These are phyloP conservation scores for Zymoseptoria pseudotritici DNA, from an alignment of 2,329 filamentous ascomycete species.

Conservation along the genomic window DNA sequence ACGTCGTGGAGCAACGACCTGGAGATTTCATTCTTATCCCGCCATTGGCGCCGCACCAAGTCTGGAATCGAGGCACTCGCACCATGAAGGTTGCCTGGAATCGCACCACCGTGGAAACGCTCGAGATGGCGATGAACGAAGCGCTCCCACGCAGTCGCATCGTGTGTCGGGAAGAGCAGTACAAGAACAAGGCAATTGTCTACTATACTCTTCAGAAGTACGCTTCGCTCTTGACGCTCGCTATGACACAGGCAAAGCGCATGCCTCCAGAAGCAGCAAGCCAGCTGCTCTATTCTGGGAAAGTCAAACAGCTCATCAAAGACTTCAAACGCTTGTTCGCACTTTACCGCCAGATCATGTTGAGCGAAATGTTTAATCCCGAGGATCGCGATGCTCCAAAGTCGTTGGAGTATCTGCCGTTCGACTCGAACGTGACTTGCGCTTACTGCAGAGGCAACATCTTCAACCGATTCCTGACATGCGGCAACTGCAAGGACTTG, in stretches of 20 bases:
- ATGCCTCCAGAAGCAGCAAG: constrained; percentile 29
- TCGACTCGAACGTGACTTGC: constrained; percentile 87
- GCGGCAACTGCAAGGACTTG: constrained; percentile 68
- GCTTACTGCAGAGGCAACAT: constrained; percentile 95
- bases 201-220: constrained; percentile 85
- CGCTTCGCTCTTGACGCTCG: constrained; percentile 49
- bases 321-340: constrained; percentile 77
- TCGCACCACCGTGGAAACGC: constrained; percentile 81
- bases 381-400: constrained; percentile 48
- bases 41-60: constrained; percentile 88
- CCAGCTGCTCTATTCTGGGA: constrained; percentile 34
- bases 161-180: constrained; percentile 94
- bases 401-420: constrained; percentile 70
- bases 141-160: constrained; percentile 81
- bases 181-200: constrained; percentile 95
- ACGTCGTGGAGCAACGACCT: constrained; percentile 80
- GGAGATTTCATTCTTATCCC: constrained; percentile 94
- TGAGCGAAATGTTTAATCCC: constrained; percentile 77
- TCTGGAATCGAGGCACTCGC: constrained; percentile 93
- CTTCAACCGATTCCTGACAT: constrained; percentile 93
- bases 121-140: constrained; percentile 78
- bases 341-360: constrained; percentile 68
- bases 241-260: constrained; percentile 43
- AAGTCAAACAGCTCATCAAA: constrained; percentile 62
- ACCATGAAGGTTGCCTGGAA: constrained; percentile 99